A percentile compares a stretch with the other conserved stretches of the same genome.
Evolutionary conservation across 139 green algal species (phyloP).

Genomic region (Chlorella sorokiniana): DNA sequence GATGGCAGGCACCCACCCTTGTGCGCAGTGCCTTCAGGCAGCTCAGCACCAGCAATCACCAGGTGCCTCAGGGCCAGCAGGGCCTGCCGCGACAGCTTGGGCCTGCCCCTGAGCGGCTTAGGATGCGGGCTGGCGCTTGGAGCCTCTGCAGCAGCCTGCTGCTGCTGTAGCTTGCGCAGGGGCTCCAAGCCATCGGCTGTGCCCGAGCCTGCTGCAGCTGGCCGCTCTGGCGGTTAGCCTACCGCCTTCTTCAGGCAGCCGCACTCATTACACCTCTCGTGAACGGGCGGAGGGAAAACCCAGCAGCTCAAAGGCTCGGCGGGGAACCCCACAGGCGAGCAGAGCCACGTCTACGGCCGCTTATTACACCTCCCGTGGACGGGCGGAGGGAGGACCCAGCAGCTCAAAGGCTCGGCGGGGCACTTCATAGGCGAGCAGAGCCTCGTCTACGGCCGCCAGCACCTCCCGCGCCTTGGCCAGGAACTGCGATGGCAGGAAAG

Average conservation of each 20-base stretch:
- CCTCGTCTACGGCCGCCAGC: background rate
- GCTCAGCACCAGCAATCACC: conserved; percentile 6
- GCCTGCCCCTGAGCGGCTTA: background rate
- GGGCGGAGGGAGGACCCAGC: conserved; percentile 6
- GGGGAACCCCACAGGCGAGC: background rate
- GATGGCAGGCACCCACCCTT: background rate
- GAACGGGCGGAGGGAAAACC: background rate
- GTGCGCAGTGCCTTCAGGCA: conserved; percentile 22
- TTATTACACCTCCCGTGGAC: conserved; percentile 22
- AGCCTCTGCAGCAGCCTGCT: background rate
- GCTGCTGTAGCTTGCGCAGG: background rate
- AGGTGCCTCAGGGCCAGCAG: conserved; percentile 19
- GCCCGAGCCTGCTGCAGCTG: background rate
- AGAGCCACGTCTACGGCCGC: conserved; percentile 3
- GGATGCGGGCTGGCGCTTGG: background rate
- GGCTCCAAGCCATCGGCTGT: background rate
- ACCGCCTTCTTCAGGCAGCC: conserved; percentile 1
- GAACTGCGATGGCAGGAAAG: background rate
- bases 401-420: conserved; percentile 14
- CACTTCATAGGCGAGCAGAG: background rate
- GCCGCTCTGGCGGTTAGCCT: background rate
- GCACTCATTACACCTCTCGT: conserved; percentile 18
- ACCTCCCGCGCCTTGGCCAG: background rate
- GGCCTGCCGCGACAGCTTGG: background rate
- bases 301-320: conserved; percentile 22